Evolutionary conservation across 2,329 filamentous ascomycete species (phyloP), one percentile per base, ranked within the genome.

Genomic region (Beauveria sp.): DNA sequence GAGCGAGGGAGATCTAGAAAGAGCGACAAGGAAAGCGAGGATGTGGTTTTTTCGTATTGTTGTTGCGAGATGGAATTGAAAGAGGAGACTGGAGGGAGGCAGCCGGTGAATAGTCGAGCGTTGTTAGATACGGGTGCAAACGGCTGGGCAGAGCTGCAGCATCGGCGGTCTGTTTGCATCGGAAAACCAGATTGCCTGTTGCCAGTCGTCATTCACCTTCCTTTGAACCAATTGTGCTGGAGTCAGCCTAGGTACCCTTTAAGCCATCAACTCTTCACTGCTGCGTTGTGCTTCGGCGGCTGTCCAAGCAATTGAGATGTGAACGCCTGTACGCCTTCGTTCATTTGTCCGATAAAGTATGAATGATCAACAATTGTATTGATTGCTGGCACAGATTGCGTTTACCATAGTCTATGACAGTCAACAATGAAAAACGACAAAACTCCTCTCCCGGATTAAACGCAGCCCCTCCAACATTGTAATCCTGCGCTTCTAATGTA

Each of bases 1-100:
- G 14, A 38, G 34, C 34, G 14, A 38, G 34, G 14, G 12, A 38
- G 34, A 38, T 12, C 12, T 6, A 18, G 42, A 6, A 8, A 46
- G 20, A 46, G n/a, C n/a, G 16, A 3, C 7, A 47, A 14, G 2
- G 18, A 26, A 26, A 26, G 66, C 69, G 70, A 71, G 57, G 30
- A 64, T 63, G 18, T 26, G 34, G 2, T 16, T 16, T 28, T 57
- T 26, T n/a, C 26, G 34, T 54, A 22, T 18, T 38, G 28, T 51
- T 46, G 22, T 49, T 28, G 50, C 18, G 28, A 38, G 28, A 22
- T 52, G 28, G 3, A 24, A 52, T 22, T 30, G 47, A 5, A 18
- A 1, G 14, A 14, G 46, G 16, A 16, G 18, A 50, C 3, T 4
- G 5, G 47, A 34, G 28, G 1, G 3, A 30, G 14, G 24, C 16